Conservation (phyloP, 257 asterid genomes). For the Nicotiana benthamiana region DNA sequence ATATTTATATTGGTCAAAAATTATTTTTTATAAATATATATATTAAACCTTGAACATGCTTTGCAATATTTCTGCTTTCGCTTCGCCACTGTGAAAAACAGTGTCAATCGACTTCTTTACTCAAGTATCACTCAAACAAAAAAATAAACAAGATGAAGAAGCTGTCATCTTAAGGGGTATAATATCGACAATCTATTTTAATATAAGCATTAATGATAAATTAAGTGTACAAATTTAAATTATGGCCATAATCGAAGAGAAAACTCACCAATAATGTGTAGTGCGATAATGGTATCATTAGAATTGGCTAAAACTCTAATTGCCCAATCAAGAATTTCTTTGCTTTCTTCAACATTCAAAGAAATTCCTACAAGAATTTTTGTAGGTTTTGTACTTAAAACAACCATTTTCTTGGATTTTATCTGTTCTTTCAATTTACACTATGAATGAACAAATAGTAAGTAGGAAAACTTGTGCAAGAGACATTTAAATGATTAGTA, state of each 20-base stretch:
- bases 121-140: too few relatives aligned
- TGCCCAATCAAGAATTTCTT: constrained; percentile 56
- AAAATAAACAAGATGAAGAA: too few relatives aligned
- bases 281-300: constrained; percentile 54
- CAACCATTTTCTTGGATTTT: constrained; percentile 18
- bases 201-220: fast-evolving
- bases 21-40: too few relatives aligned
- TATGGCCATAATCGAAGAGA: not conserved
- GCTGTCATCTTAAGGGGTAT: too few relatives aligned
- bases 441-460: not conserved
- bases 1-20: too few relatives aligned
- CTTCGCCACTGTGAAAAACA: too few relatives aligned
- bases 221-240: not conserved
- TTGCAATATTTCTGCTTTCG: too few relatives aligned
- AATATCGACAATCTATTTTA: too few relatives aligned
- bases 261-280: constrained; percentile 60
- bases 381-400: constrained; percentile 21
- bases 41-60: too few relatives aligned
- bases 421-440: not conserved
- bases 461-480: not conserved
- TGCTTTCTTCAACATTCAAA: constrained; percentile 46
- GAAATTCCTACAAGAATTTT: constrained; percentile 69
- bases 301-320: constrained; percentile 48
- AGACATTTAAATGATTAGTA: constrained; percentile 2
- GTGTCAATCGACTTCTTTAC: too few relatives aligned